phyloP scores from a whole-genome alignment of 352 stramenopile genomes.

The Globisporangium acanthophoron region DNA sequence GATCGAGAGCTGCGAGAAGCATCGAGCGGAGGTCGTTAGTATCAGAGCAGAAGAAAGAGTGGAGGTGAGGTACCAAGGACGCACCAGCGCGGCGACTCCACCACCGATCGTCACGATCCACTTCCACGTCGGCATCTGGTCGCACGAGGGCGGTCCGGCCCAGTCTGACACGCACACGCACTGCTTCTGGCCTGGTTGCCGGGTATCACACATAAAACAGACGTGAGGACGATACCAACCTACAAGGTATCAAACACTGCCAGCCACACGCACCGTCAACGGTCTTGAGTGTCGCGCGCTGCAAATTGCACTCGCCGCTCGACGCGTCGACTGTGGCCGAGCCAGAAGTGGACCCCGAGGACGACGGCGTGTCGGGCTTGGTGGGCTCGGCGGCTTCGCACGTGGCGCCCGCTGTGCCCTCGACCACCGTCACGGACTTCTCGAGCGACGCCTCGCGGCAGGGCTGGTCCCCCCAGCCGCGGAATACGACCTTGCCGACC shows the following conservation, averaged over 20 bases:
- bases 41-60: neutral
- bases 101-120: slow-evolving; percentile 55
- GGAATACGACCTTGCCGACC: slow-evolving; percentile 53
- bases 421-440: slow-evolving; percentile 34
- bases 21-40: neutral
- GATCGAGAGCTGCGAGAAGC: slow-evolving; percentile 33
- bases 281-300: slow-evolving; percentile 40
- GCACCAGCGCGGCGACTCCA: slow-evolving; percentile 45
- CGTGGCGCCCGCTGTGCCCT: slow-evolving; percentile 7
- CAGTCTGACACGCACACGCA: slow-evolving; percentile 67
- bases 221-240: neutral
- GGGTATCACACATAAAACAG: neutral
- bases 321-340: slow-evolving; percentile 15
- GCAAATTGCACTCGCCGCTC: slow-evolving; percentile 38
- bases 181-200: slow-evolving; percentile 13
- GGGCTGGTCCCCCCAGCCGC: slow-evolving; percentile 47
- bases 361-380: slow-evolving; percentile 3
- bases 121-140: slow-evolving; percentile 57
- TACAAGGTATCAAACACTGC: no score
- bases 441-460: slow-evolving; percentile 47
- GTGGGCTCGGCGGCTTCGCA: slow-evolving; percentile 9
- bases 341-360: slow-evolving; percentile 7
- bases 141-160: slow-evolving; percentile 45
- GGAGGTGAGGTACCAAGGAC: neutral
- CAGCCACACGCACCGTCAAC: slow-evolving; percentile 21